Evolutionary conservation across 768 basidiomycete genomes (phyloP), one percentile per base, ranked within the genome.

Genomic region (Rhodosporidiobolus sp.): DNA sequence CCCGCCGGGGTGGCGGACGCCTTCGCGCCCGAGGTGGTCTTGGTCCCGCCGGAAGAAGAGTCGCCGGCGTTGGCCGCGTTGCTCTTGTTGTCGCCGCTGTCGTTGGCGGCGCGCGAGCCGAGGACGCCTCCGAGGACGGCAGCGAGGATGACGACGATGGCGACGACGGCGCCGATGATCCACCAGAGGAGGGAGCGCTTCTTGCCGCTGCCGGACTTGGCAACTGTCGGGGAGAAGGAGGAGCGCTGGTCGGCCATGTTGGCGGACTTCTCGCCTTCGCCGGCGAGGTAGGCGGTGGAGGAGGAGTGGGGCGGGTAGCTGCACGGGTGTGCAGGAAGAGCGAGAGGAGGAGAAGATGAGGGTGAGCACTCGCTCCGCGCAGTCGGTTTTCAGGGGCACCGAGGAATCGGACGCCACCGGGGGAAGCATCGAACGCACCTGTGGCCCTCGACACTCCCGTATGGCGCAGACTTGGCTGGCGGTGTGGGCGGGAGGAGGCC

Each of bases 81-180:
- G 55, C 22, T 62, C 12, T 56, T 65, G 43, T 53, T 67, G 45
- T 70, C 38, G 55, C 57, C 55, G 62, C 50, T 45, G 56, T 63
- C 52, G 50, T 66, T 72, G 17, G 64, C 59, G 1, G 75, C 71
- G 3, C 75, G 43, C 38, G 63, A 63, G 38, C 76, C 76, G 26
- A 76, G 34, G 11, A 74, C 76, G 10, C 76, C 76, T n/a, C 76
- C 76, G n/a, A 73, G 49, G 22, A 74, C 71, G 32, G 69, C 76
- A 6, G 55, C 76, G 30, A 76, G 63, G 59, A 72, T 66, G 14
- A 76, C 57, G 45, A 61, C 50, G 48, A 71, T 28, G 0, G 65
- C 72, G 14, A 53, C 48, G 52, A 59, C 28, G 16, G 63, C 63
- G 4, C 16, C 62, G 30, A 55, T 24, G 69, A 75, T 56, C 63